Evolutionary conservation across 805 yeast species (phyloP), one percentile per base, ranked within the genome.

Genomic region (Tetrapisispora fleetii): DNA sequence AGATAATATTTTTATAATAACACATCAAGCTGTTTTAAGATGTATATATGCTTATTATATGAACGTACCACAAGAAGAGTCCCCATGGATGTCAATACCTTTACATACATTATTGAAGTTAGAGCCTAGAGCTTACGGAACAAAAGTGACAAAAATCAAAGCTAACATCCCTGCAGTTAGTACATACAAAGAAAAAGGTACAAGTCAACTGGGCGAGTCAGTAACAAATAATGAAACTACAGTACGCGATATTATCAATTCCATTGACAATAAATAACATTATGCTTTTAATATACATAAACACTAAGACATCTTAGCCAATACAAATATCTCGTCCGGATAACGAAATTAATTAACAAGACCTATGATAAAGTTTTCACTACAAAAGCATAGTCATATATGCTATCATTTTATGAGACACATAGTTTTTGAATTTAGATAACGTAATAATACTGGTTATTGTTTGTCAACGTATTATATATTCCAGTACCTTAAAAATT

Each of bases 51-150:
- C 99, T 8, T 93, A 93, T 67, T 93, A 90, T 63, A 93, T 93
- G 98, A 91, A 93, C 63, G 95, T 93, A 18, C 96, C 97, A 4
- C 98, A 91, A 65, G 96, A 91, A 58, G 91, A 88, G 65, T 79
- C 90, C 50, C 99, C 99, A 5, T 93, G 99, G 99, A 89, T 93
- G 96, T 87, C 95, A 37, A 95, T 93, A 50, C 99, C 99, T 6
- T 72, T 93, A 58, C 99, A 93, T 63, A 93, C 99, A 0, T 71
- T 93, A 64, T 93, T 93, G 59, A 85, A 88, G 62, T 72, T 93
- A 53, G 98, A 93, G 64, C 96, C 97, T n/a, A 76, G 95, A 49
- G 96, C 99, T 0, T 90, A 87, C 60, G 83, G 82, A 45, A 90
- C 99, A 0, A 68, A 81, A 40, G 98, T 90, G 17, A 84, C 91